phyloP scores from a whole-genome alignment of 257 asterid species.

The Ajuga chamaepitys region DNA sequence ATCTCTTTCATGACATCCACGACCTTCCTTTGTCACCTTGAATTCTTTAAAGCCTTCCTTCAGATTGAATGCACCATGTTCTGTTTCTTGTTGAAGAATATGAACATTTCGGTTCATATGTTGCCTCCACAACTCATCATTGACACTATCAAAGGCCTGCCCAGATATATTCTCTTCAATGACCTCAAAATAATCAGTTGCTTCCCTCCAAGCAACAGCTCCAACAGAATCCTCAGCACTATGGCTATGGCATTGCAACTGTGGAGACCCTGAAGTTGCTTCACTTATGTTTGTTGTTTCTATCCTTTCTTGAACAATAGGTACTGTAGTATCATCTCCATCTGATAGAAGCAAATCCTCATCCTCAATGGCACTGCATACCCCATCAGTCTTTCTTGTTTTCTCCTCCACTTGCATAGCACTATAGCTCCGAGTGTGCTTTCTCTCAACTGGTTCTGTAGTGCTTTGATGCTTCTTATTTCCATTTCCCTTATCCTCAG shows the following conservation, averaged over 20 bases:
- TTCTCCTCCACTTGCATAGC: conserved; percentile 26
- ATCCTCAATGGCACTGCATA: conserved; percentile 18
- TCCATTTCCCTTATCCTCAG: conserved; percentile 24
- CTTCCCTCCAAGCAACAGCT: conserved; percentile 63
- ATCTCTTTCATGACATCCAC: conserved; percentile 26
- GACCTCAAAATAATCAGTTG: conserved; percentile 58
- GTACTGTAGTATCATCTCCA: conserved; percentile 16
- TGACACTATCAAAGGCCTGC: conserved; percentile 19
- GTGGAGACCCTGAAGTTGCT: conserved; percentile 24
- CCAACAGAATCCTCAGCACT: conserved; percentile 22
- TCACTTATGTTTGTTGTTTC: conserved; percentile 16
- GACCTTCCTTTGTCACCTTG: conserved; percentile 26
- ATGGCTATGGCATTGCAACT: conserved; percentile 14
- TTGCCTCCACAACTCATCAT: conserved; percentile 17
- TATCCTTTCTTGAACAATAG: conserved; percentile 25
- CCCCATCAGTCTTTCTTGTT: conserved; percentile 20
- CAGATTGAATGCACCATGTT: conserved; percentile 21
- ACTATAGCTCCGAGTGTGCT: conserved; percentile 20
- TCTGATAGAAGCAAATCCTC: conserved; percentile 19
- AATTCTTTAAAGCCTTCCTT: conserved; percentile 20
- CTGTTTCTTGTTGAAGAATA: conserved; percentile 8
- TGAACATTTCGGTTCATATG: conserved; percentile 19
- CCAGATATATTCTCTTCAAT: conserved; percentile 34
- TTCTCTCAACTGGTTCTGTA: conserved; percentile 30
- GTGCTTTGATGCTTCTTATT: conserved; percentile 29